A percentile compares a stretch with the other conserved stretches of the same genome.
Evolutionary conservation across 164 flowering plant species (phyloP).

Genomic region (Magnolia kwangsiensis): DNA sequence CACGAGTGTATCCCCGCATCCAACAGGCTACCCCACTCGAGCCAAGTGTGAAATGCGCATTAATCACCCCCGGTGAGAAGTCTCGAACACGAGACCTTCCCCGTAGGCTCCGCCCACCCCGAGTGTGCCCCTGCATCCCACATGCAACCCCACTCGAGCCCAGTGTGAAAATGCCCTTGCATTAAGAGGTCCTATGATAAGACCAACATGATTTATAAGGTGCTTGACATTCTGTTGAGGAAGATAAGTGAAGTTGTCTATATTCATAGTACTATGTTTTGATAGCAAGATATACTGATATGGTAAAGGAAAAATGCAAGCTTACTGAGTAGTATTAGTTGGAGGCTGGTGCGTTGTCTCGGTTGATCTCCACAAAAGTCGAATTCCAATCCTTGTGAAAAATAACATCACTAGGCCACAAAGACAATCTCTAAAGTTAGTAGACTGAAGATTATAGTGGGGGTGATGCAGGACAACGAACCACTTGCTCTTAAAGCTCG

Average conservation of each 20-base stretch:
- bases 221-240: conserved; percentile 32
- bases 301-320: conserved; percentile 15
- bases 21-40: too few relatives aligned
- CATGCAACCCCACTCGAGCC: too few relatives aligned
- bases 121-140: too few relatives aligned
- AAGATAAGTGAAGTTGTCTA: conserved; percentile 27
- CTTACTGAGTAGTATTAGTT: conserved; percentile 43
- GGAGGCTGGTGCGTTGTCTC: conserved; percentile 51
- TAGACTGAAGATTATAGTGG: conserved; percentile 50
- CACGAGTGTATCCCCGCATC: too few relatives aligned
- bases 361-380: conserved; percentile 48
- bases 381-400: conserved; percentile 42
- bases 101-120: too few relatives aligned
- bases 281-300: conserved; percentile 22
- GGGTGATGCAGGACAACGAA: conserved; percentile 15
- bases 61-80: too few relatives aligned
- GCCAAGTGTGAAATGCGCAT: too few relatives aligned
- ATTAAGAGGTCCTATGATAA: conserved; percentile 29
- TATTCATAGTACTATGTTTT: conserved; percentile 28
- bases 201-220: conserved; percentile 32
- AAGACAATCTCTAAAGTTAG: conserved; percentile 45
- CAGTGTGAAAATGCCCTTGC: too few relatives aligned
- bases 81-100: too few relatives aligned
- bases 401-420: conserved; percentile 53
- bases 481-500: too few relatives aligned